Evolutionary conservation across 208 protist species (phyloP).

Genomic region (Crithidia expoeki): DNA sequence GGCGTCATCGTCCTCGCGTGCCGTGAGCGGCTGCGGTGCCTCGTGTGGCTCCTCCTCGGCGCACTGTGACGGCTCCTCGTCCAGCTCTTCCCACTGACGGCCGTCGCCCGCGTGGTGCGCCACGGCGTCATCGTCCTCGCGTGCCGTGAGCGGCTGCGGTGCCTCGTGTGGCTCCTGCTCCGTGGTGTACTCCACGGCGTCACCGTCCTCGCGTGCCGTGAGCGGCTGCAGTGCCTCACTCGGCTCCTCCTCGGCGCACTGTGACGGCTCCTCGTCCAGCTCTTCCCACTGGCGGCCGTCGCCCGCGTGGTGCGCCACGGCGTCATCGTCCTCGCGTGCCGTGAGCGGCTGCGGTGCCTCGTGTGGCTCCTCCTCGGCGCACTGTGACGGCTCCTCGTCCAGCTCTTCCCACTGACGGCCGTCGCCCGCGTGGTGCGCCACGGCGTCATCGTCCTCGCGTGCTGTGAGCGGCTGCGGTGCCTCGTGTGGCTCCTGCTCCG

Average conservation of each 20-base stretch:
- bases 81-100: slow-evolving; percentile 12
- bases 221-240: not conserved
- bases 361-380: not conserved
- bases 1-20: not conserved
- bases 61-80: slow-evolving; percentile 2
- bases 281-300: slow-evolving; percentile 20
- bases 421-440: not conserved
- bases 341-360: not conserved
- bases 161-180: too few relatives aligned
- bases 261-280: not conserved
- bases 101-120: not conserved
- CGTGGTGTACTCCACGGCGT: too few relatives aligned
- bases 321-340: slow-evolving; percentile 5
- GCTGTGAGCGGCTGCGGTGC: not conserved
- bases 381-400: not conserved
- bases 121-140: slow-evolving; percentile 11
- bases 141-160: too few relatives aligned
- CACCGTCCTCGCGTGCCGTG: too few relatives aligned
- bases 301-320: slow-evolving; percentile 6
- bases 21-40: not conserved
- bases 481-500: too few relatives aligned
- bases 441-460: slow-evolving; percentile 11
- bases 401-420: not conserved
- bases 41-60: slow-evolving; percentile 1
- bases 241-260: not conserved